Evolutionary conservation across 2,329 filamentous ascomycete genomes (phyloP).

Genomic region (Cylindrodendrum hubeiense): DNA sequence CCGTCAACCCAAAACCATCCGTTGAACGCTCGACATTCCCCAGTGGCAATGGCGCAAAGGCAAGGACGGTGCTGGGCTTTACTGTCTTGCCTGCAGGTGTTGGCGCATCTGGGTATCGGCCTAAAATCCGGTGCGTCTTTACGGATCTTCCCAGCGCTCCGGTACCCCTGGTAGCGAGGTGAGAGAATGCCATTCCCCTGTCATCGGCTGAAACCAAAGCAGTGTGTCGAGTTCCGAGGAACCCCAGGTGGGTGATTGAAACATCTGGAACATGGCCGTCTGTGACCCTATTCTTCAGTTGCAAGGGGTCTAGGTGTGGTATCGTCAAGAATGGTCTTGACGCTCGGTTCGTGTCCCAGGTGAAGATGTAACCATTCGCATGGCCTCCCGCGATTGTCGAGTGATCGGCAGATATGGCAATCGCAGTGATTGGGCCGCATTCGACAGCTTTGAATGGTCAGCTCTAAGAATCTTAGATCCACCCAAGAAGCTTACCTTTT

Average conservation of each 20-base stretch:
- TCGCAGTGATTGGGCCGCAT: conserved; percentile 85
- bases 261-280: conserved; percentile 88
- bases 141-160: conserved; percentile 87
- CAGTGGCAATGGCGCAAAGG: conserved; percentile 89
- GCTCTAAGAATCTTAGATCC: conserved; percentile 16
- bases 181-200: conserved; percentile 97
- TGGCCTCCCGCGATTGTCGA: conserved; percentile 92
- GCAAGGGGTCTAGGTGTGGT: conserved; percentile 76
- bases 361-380: conserved; percentile 91
- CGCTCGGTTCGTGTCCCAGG: conserved; percentile 90
- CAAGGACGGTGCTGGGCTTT: conserved; percentile 95
- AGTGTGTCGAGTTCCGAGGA: conserved; percentile 92
- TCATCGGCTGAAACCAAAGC: conserved; percentile 96
- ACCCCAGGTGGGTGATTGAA: conserved; percentile 90
- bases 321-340: conserved; percentile 91
- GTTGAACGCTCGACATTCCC: conserved; percentile 94
- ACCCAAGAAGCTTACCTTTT: conserved; percentile 70
- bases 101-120: conserved; percentile 84
- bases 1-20: conserved; percentile 89
- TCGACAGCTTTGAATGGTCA: conserved; percentile 77
- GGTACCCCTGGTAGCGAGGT: conserved; percentile 91
- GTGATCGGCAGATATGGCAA: conserved; percentile 94
- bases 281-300: conserved; percentile 72
- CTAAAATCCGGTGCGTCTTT: conserved; percentile 90
- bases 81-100: conserved; percentile 73